Conservation (phyloP, 2,329 filamentous ascomycete species). For the Hymenoscyphus fraxineus region DNA sequence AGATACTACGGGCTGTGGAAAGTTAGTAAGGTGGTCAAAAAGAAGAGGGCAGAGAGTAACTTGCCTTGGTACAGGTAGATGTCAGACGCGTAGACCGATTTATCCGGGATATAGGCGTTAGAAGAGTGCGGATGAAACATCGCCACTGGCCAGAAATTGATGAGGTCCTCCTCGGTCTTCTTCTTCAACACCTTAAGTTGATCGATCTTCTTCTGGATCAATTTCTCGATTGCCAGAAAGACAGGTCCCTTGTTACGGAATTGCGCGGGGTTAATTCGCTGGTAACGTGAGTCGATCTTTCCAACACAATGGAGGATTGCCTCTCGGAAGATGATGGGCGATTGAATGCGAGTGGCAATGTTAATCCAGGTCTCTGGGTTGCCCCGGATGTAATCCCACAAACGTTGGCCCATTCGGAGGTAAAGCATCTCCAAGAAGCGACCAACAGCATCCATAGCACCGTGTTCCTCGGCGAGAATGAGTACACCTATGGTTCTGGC, state of each 20-base stretch:
- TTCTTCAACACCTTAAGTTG: constrained; percentile 27
- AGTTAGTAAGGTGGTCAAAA: too few species aligned
- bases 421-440: constrained; percentile 26
- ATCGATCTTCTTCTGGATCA: constrained; percentile 22
- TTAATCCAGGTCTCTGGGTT: constrained; percentile 27
- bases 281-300: constrained; percentile 17
- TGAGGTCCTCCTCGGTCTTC: constrained; percentile 21
- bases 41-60: too few species aligned
- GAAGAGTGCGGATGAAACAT: constrained; percentile 22
- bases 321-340: constrained; percentile 31
- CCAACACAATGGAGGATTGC: constrained; percentile 30
- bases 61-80: constrained; percentile 29
- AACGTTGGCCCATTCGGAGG: constrained; percentile 24
- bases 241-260: constrained; percentile 14
- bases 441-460: constrained; percentile 20
- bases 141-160: constrained; percentile 24
- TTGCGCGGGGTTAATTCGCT: constrained; percentile 14
- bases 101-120: constrained; percentile 20
- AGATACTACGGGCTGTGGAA: constrained; percentile 18
- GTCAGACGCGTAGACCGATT: constrained; percentile 28
- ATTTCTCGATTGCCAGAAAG: constrained; percentile 12
- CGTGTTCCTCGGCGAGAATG: constrained; percentile 23
- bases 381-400: constrained; percentile 26
- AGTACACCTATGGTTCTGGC: constrained; percentile 24
- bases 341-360: constrained; percentile 26